Base-by-base conservation (phyloP, 768 basidiomycete species). In the Rhodotorula babjevae region DNA sequence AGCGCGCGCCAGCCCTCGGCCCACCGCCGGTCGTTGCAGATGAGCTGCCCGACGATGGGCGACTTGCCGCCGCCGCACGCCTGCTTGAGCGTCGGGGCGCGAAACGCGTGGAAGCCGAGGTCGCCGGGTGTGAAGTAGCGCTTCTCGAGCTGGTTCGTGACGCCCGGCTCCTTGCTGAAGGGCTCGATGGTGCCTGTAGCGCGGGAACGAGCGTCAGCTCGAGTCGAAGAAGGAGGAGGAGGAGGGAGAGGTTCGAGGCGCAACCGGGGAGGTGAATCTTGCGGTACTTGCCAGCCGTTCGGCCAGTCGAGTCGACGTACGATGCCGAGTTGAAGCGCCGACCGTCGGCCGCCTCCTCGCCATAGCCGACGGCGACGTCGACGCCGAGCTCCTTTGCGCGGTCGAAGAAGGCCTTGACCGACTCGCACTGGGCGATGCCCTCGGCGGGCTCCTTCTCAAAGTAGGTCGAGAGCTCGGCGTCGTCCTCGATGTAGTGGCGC, bases 131-230 rank as follows among this genome's bases (percentile, higher is more conserved):
- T 69, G 67, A 81, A 81, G 69, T 80, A 79, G 46, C 31, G 66
- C 68, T 81, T 81, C 72, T 81, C 80, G 56, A 81, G 79, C 72
- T 81, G 80, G 65, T 81, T 80, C 23, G 80, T 80, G 21, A 80
- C 79, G 29, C 61, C 69, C 8, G 76, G 73, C n/a, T 79, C 74
- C 23, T 74, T 67, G 61, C 76, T 74, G 75, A 80, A 81, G 10
- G 80, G 80, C 71, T 81, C 79, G 49, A 77, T 53, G 15, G 80
- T 69, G 19, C 67, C 66, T 46, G 59, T n/a, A n/a, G n/a, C 10
- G 11, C 10, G 19, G 2, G 44, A 5, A 14, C 44, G 29, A 31
- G 12, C 7, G 63, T 63, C 47, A 61, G 60, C 8, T 14, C 27
- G 29, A 31, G 18, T 12, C 12, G 40, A 9, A 15, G 55, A 14